These are phyloP conservation scores for Aristolochia californica DNA, from an alignment of 164 flowering plant genomes.

Conservation along the genomic window DNA sequence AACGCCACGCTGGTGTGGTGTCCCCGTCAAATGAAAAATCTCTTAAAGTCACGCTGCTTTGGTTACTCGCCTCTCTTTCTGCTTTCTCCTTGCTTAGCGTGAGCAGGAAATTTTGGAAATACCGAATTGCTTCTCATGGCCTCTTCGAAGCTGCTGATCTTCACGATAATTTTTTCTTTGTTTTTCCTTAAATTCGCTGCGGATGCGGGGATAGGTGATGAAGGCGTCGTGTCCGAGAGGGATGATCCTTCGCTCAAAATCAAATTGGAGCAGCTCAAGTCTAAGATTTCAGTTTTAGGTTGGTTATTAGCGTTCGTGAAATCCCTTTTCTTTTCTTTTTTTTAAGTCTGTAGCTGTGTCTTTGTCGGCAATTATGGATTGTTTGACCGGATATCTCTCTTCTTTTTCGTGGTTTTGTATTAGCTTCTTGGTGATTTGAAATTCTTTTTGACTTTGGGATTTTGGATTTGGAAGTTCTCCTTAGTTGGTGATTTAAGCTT, in stretches of 20 bases:
- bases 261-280: constrained; percentile 31
- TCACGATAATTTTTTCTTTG: constrained; percentile 13
- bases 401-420: neutral
- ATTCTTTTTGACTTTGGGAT: neutral
- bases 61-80: neutral
- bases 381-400: neutral
- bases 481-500: neutral
- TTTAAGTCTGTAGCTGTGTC: neutral
- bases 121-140: constrained; percentile 16
- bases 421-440: neutral
- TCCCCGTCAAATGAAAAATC: too few species aligned
- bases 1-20: too few species aligned
- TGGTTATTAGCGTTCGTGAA: neutral
- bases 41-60: too few species aligned
- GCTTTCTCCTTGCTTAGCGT: neutral
- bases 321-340: neutral
- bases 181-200: constrained; percentile 9
- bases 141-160: constrained; percentile 9
- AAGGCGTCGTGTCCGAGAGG: constrained; percentile 5
- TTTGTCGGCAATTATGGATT: neutral
- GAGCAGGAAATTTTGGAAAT: neutral
- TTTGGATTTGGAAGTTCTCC: neutral
- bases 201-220: constrained; percentile 11
- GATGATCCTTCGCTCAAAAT: constrained; percentile 16
- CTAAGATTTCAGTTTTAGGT: constrained; percentile 34